Percentiles rank a stretch among this genome's conserved stretches.
phyloP scores from a whole-genome alignment of 2,329 filamentous ascomycete species.

The Fusarium begoniae region DNA sequence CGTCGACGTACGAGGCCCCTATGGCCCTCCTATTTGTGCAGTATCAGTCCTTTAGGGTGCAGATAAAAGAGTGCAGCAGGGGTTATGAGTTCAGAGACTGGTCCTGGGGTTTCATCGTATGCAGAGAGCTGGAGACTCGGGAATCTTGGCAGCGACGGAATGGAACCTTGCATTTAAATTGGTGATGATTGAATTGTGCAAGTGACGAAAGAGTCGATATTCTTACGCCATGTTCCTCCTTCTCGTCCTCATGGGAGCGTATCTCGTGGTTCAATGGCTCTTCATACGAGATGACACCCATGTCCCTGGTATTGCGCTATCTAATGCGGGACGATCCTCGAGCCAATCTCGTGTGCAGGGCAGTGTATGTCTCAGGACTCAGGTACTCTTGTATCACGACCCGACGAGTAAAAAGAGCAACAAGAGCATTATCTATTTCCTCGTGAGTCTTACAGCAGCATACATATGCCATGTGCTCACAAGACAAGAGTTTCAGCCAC shows the following conservation, averaged over 20 bases:
- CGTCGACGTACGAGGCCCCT: slow-evolving; percentile 1
- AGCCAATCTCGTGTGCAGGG: slow-evolving; percentile 2
- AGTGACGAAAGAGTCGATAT: neutral
- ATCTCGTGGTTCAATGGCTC: neutral
- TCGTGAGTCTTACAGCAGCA: neutral
- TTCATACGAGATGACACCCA: neutral
- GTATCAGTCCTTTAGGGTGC: neutral
- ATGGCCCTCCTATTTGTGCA: neutral
- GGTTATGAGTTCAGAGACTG: slow-evolving; percentile 1
- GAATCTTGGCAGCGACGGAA: neutral
- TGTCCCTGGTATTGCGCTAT: neutral
- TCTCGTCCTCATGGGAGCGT: neutral
- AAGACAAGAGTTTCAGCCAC: neutral
- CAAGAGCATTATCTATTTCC: neutral
- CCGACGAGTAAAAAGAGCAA: neutral
- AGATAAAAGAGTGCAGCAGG: neutral
- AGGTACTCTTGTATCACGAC: neutral
- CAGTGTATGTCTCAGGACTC: slow-evolving; percentile 9
- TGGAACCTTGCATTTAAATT: neutral
- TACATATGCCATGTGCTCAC: neutral
- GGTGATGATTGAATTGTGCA: neutral
- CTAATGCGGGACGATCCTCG: slow-evolving; percentile 1
- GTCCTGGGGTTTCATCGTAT: slow-evolving; percentile 5
- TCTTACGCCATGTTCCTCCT: neutral
- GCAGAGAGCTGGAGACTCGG: neutral